phyloP scores from a whole-genome alignment of 2,329 filamentous ascomycete genomes.

The Rachicladosporium sp. region DNA sequence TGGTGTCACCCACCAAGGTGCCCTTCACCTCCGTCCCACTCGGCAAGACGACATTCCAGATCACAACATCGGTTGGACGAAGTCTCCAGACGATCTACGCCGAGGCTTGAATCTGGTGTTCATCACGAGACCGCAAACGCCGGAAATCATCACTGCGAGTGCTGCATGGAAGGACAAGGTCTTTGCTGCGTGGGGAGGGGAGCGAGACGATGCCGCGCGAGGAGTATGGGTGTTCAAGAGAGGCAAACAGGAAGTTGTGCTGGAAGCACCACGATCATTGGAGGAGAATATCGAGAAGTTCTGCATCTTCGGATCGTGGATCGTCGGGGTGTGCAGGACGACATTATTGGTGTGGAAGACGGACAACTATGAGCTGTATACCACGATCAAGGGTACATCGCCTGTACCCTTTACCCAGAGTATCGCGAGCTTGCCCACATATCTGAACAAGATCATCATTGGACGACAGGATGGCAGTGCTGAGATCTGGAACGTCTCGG shows the following conservation, averaged over 20 bases:
- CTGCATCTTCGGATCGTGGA: constrained; percentile 79
- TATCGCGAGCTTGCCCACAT: constrained; percentile 82
- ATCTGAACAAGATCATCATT: constrained; percentile 89
- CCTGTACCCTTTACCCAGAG: constrained; percentile 58
- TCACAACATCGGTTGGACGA: constrained; percentile 85
- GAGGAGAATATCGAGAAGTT: constrained; percentile 64
- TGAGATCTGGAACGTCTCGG: constrained; percentile 96
- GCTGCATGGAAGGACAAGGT: constrained; percentile 76
- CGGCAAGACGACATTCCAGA: constrained; percentile 91
- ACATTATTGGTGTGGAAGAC: constrained; percentile 85
- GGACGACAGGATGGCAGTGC: constrained; percentile 78
- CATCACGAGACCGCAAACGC: constrained; percentile 81
- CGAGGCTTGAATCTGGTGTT: constrained; percentile 86
- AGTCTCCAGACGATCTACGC: constrained; percentile 84
- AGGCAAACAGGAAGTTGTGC: constrained; percentile 68
- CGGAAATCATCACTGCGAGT: constrained; percentile 72
- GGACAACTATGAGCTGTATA: constrained; percentile 74
- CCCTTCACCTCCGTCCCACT: constrained; percentile 82
- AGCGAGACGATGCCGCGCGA: constrained; percentile 38
- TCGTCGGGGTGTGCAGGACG: constrained; percentile 64
- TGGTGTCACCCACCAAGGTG: constrained; percentile 81
- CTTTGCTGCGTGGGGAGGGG: constrained; percentile 78
- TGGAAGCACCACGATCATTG: constrained; percentile 54
- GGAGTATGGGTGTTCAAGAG: constrained; percentile 89
- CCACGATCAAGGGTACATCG: constrained; percentile 54